Conservation (phyloP, 352 stramenopile species). For the Pythium monospermum region DNA sequence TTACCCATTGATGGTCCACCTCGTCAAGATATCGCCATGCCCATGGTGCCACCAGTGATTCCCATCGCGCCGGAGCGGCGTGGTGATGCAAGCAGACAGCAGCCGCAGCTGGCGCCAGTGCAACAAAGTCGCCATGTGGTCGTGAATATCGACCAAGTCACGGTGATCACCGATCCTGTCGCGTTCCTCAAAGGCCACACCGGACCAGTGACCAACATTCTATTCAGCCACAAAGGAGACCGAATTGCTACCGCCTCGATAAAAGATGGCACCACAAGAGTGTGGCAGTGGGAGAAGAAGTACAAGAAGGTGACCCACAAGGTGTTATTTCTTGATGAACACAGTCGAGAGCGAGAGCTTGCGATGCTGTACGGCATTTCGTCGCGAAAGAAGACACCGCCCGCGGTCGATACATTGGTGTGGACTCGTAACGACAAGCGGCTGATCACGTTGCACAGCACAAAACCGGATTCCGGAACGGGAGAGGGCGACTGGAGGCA, state of each 20-base stretch:
- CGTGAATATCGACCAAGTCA: slow-evolving; percentile 17
- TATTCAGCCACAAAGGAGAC: slow-evolving; percentile 82
- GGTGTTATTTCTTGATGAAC: slow-evolving; percentile 19
- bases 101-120: slow-evolving; percentile 18
- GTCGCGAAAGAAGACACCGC: slow-evolving; percentile 12
- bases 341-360: slow-evolving; percentile 19
- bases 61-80: neutral
- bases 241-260: slow-evolving; percentile 86
- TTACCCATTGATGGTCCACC: neutral
- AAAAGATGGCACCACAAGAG: slow-evolving; percentile 68
- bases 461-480: slow-evolving; percentile 24
- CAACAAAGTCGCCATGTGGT: slow-evolving; percentile 8
- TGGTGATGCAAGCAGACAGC: slow-evolving; percentile 4
- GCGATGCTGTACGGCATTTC: slow-evolving; percentile 20
- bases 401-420: slow-evolving; percentile 30
- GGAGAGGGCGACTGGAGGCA: slow-evolving; percentile 27
- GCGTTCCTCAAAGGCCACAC: slow-evolving; percentile 67
- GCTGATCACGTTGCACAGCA: slow-evolving; percentile 37
- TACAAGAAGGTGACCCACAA: slow-evolving; percentile 26
- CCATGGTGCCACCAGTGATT: neutral
- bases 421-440: slow-evolving; percentile 29
- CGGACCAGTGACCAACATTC: slow-evolving; percentile 85
- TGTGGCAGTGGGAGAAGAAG: slow-evolving; percentile 34
- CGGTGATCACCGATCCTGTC: slow-evolving; percentile 21
- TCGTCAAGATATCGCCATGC: neutral